phyloP scores from a whole-genome alignment of 148 eudicot species.

The Silene uniflora region DNA sequence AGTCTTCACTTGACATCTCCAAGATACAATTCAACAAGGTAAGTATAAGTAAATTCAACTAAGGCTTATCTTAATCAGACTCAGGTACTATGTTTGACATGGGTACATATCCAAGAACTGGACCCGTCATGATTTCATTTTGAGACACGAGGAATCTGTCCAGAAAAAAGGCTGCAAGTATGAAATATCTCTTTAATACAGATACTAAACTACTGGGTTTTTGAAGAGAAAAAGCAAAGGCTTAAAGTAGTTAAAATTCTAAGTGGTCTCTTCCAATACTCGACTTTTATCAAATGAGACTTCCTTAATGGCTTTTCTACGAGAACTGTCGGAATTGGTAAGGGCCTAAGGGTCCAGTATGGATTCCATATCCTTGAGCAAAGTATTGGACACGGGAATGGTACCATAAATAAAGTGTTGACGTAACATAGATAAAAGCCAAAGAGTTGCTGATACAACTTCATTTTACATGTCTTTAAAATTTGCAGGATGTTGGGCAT shows the following conservation, averaged over 20 bases:
- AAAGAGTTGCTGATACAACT: not conserved
- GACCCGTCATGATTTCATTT: too few relatives aligned
- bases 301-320: too few relatives aligned
- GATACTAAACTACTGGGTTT: too few relatives aligned
- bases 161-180: too few relatives aligned
- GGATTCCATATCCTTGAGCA: not conserved
- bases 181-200: too few relatives aligned
- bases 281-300: not conserved
- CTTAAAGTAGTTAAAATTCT: too few relatives aligned
- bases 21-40: constrained; percentile 76
- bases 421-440: too few relatives aligned
- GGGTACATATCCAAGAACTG: not conserved
- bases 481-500: constrained; percentile 75
- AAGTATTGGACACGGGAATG: not conserved
- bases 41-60: not conserved
- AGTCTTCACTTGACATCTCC: constrained; percentile 77
- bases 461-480: not conserved
- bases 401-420: not conserved
- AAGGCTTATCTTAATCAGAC: not conserved
- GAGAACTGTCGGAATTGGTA: too few relatives aligned
- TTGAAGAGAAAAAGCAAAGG: too few relatives aligned
- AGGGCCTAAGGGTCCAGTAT: too few relatives aligned
- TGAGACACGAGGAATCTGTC: not conserved
- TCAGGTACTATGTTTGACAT: not conserved
- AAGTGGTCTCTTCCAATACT: too few relatives aligned